Conservation (phyloP, 306 rosid species). For the Begonia masoniana region DNA sequence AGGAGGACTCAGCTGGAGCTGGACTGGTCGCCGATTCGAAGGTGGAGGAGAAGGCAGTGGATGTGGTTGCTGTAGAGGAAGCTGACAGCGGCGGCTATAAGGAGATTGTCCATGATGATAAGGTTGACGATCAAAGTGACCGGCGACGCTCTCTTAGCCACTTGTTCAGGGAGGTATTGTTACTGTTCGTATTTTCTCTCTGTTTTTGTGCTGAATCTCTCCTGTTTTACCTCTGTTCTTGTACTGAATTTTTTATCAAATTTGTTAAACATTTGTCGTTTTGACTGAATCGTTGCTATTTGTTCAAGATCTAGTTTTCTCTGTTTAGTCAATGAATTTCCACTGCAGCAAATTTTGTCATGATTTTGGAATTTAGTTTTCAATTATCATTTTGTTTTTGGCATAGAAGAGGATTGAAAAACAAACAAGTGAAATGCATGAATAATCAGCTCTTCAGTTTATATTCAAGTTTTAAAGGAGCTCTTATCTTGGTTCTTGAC, state of each 20-base stretch:
- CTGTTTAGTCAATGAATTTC: background rate
- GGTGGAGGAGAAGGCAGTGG: background rate
- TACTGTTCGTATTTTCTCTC: background rate
- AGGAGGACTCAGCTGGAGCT: background rate
- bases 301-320: background rate
- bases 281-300: background rate
- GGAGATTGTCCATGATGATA: slow-evolving; percentile 8
- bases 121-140: slow-evolving; percentile 3
- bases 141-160: slow-evolving; percentile 4
- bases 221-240: background rate
- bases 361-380: no score
- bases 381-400: no score
- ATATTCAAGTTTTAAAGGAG: no score
- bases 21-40: background rate
- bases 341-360: no score
- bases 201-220: background rate
- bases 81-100: background rate
- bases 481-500: no score
- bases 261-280: background rate
- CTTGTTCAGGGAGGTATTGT: slow-evolving; percentile 6
- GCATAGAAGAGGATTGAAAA: no score
- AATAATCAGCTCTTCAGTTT: no score
- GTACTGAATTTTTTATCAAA: background rate
- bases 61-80: background rate
- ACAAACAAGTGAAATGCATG: no score